Conservation (phyloP, 768 basidiomycete genomes). For the Harrya chromipes region DNA sequence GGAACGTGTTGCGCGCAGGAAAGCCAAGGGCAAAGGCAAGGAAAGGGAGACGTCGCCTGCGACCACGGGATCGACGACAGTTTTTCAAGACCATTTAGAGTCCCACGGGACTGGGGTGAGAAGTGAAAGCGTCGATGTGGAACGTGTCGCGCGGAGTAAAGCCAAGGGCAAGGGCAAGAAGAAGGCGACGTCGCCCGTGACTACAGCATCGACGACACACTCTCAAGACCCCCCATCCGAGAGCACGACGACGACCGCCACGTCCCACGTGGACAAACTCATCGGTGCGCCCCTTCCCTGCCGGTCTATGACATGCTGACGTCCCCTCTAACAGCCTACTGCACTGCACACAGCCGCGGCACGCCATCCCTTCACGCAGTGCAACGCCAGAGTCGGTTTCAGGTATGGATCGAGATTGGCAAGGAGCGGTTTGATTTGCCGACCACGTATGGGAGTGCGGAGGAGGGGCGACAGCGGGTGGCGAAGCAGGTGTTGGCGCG, state of each 20-base stretch:
- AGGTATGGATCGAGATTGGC: constrained; percentile 48
- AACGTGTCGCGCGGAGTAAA: background rate
- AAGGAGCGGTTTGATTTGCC: constrained; percentile 44
- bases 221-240: background rate
- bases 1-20: background rate
- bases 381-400: constrained; percentile 22
- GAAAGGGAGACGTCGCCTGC: constrained; percentile 10
- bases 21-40: constrained; percentile 11
- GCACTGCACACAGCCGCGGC: constrained; percentile 11
- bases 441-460: constrained; percentile 34
- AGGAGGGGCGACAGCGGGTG: constrained; percentile 41
- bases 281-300: constrained; percentile 5
- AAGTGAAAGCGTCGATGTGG: background rate
- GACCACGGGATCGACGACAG: background rate
- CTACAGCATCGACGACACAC: background rate
- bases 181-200: constrained; percentile 4
- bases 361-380: constrained; percentile 36
- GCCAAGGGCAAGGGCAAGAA: constrained; percentile 15
- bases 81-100: background rate
- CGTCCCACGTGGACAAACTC: constrained; percentile 16
- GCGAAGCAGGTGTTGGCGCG: constrained; percentile 44
- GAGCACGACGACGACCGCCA: background rate
- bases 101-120: background rate
- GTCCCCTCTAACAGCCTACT: constrained; percentile 19
- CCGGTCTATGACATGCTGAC: background rate